A percentile compares a stretch with the other conserved stretches of the same genome.
phyloP scores from a whole-genome alignment of 2,329 filamentous ascomycete genomes.

The Fusarium sp. region DNA sequence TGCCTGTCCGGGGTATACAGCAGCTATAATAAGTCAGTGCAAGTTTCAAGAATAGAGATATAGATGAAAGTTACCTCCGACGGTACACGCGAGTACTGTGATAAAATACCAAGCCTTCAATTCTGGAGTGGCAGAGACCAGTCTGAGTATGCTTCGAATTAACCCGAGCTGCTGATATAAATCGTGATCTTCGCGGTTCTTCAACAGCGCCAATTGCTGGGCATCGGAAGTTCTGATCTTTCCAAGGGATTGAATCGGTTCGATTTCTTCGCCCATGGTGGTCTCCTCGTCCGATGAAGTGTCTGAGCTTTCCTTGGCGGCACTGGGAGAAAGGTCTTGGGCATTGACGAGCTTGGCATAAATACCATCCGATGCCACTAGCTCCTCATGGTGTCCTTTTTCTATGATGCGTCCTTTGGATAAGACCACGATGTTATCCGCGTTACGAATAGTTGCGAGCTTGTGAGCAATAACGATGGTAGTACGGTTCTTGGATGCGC shows the following conservation, averaged over 20 bases:
- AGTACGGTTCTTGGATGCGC: slow-evolving; percentile 68
- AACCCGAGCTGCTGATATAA: too few relatives aligned
- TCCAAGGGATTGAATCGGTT: background rate
- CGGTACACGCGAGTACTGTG: slow-evolving; percentile 43
- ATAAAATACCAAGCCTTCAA: too few relatives aligned
- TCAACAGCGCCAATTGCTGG: too few relatives aligned
- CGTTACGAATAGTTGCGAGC: slow-evolving; percentile 58
- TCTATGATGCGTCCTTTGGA: slow-evolving; percentile 47
- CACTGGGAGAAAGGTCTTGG: slow-evolving; percentile 55
- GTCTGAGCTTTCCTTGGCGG: slow-evolving; percentile 13
- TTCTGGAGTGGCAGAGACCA: too few relatives aligned
- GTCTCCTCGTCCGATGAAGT: slow-evolving; percentile 45
- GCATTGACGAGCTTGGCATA: slow-evolving; percentile 67
- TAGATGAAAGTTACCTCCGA: too few relatives aligned
- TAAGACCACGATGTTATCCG: slow-evolving; percentile 53
- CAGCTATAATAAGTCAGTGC: slow-evolving; percentile 42
- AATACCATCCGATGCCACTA: slow-evolving; percentile 64
- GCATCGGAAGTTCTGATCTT: too few relatives aligned
- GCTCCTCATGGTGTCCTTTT: slow-evolving; percentile 61
- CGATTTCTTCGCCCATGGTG: slow-evolving; percentile 34
- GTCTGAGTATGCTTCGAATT: too few relatives aligned
- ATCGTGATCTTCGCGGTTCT: too few relatives aligned
- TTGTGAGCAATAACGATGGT: slow-evolving; percentile 76
- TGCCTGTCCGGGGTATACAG: slow-evolving; percentile 60
- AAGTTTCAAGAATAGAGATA: too few relatives aligned